These are phyloP conservation scores for Xylaria acuta DNA, from an alignment of 495 filamentous ascomycete species.

Conservation along the genomic window DNA sequence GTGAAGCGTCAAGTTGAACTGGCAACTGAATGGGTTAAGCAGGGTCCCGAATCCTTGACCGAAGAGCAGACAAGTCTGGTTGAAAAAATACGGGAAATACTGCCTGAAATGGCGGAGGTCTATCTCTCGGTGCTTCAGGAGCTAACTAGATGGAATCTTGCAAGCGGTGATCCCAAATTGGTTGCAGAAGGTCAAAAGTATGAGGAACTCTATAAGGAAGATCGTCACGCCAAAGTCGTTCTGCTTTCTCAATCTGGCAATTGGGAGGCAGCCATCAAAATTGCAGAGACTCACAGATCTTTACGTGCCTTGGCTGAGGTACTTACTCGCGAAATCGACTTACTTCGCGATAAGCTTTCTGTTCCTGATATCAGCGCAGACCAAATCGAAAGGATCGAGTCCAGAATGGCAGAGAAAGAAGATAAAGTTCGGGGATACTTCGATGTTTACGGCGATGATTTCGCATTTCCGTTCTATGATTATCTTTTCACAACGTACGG, in stretches of 20 bases:
- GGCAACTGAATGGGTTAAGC: constrained; percentile 42
- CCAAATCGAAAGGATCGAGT: constrained; percentile 36
- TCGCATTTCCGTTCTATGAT: constrained; percentile 81
- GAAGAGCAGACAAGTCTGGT: constrained; percentile 36
- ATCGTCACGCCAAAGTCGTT: constrained; percentile 50
- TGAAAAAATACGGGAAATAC: constrained; percentile 43
- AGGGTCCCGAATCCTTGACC: constrained; percentile 34
- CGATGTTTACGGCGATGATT: constrained; percentile 72
- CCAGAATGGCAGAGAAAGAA: constrained; percentile 44
- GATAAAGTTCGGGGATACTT: constrained; percentile 65
- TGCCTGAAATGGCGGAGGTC: constrained; percentile 53
- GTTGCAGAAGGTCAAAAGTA: constrained; percentile 46
- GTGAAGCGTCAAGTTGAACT: constrained; percentile 62
- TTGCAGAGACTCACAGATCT: constrained; percentile 77
- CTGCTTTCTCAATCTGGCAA: constrained; percentile 70
- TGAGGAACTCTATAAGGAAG: constrained; percentile 43
- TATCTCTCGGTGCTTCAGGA: constrained; percentile 54
- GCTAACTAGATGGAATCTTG: constrained; percentile 45
- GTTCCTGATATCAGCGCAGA: constrained; percentile 31
- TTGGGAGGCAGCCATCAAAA: constrained; percentile 67
- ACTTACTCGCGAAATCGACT: constrained; percentile 48
- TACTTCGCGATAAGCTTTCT: constrained; percentile 36
- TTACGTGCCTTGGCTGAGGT: constrained; percentile 72
- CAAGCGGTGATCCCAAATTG: constrained; percentile 44
- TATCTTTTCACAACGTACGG: constrained; percentile 70